These are phyloP conservation scores for Colletotrichum theobromicola DNA, from an alignment of 2,329 filamentous ascomycete species.

Conservation along the genomic window DNA sequence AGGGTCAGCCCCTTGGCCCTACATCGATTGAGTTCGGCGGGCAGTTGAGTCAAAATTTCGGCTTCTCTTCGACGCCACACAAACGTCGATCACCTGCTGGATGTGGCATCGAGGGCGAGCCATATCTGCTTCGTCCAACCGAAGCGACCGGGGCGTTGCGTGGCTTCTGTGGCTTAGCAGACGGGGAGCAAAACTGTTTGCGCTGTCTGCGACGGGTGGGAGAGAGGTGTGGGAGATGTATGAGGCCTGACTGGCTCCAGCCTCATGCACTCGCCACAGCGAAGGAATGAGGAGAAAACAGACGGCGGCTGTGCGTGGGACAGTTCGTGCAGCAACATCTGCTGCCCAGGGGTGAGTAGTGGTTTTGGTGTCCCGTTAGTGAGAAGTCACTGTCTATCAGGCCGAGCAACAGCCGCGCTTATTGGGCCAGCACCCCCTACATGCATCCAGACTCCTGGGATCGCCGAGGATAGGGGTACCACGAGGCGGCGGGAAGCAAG, in stretches of 20 bases:
- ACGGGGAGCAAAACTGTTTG: background rate
- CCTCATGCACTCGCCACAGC: conserved; percentile 17
- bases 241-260: conserved; percentile 5
- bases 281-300: background rate
- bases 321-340: background rate
- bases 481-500: conserved; percentile 11
- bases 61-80: background rate
- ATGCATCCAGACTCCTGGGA: conserved; percentile 22
- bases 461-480: conserved; percentile 17
- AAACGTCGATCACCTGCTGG: conserved; percentile 5
- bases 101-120: background rate
- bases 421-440: conserved; percentile 10
- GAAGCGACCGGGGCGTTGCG: background rate
- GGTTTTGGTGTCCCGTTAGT: conserved; percentile 9
- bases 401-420: background rate
- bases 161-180: conserved; percentile 15
- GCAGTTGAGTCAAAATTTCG: background rate
- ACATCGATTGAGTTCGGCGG: background rate
- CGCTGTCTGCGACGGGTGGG: background rate
- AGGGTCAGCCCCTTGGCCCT: background rate
- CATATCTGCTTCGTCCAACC: background rate
- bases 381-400: conserved; percentile 25
- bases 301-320: background rate
- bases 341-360: background rate
- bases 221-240: background rate